Evolutionary conservation across 192 early-diverging fungal species (phyloP), one percentile per base, ranked within the genome.

Genomic region (Coemansia sp.): DNA sequence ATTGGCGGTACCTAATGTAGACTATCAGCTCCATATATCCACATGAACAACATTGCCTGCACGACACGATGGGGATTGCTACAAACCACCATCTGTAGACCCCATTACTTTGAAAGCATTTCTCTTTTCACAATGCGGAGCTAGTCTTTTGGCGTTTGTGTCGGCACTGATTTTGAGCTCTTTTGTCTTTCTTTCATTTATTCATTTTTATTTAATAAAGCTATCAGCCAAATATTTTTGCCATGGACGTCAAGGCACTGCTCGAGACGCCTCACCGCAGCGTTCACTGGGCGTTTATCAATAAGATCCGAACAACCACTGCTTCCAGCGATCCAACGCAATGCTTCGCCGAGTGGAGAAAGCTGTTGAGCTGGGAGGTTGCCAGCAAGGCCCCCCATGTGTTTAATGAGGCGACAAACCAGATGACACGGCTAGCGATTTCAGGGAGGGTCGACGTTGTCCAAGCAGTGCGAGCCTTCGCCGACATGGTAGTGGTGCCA

Each of bases 221-320:
- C 33, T 35, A 46, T 13, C n/a, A 9, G 37, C 50, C 6, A 49
- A 21, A 17, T 26, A 17, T 26, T 39, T 35, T 38, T 23, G 3
- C 49, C 26, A 76, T 76, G 74, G 68, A 76, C 30, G 39, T 59
- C 14, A 53, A 52, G 40, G 60, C 58, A 10, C 35, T 77, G 40
- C 57, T 77, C 37, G 66, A 64, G 33, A 72, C 70, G 62, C 49
- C 69, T 47, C 75, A 77, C 42, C 70, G 70, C 4, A 77, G 75
- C 44, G 75, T 77, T 32, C 70, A 77, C 57, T 77, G 75, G 75
- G 70, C 75, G 21, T 37, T 69, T 61, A 4, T 77, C 2, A 58
- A 64, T 40, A 77, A 68, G 43, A 63, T 72, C 8, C 43, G 53
- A 32, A 44, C 70, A 43, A 49, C 39, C 40, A 58, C 70, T 28